Base-by-base conservation (phyloP, 208 protist genomes). In the Leishmania martiniquensis region DNA sequence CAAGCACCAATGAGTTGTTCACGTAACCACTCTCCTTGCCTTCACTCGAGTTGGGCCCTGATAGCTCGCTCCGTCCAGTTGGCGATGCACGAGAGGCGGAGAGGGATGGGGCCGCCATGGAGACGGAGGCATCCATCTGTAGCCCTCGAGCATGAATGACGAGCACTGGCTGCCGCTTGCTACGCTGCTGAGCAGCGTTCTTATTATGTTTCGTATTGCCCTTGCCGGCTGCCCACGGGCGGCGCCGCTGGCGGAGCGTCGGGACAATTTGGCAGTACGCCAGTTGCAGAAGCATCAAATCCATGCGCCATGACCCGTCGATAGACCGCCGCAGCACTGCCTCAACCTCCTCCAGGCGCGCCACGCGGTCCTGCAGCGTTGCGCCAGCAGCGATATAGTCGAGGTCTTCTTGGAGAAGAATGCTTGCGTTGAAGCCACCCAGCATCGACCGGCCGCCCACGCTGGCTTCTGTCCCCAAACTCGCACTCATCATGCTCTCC, bases 331-430 rank as follows among this genome's bases (percentile, higher is more conserved):
- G 89, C 42, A 78, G 59, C 65, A 84, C 81, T 49, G 89, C 75
- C 77, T 97, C 89, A 25, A 94, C 81, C 81, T 95, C 89, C 57
- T 78, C 60, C 74, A 97, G 81, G 22, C 90, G 89, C n/a, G 66
- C 39, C 15, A 94, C 6, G 59, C 86, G 80, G 52, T 92, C 89
- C 65, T 37, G 15, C 51, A 84, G 65, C 22, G 74, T 82, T 7
- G 77, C 72, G 4, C 85, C 89, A n/a, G 75, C 80, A 2, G 85
- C 77, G 34, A 97, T 85, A 77, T 94, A 93, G 39, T 73, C 73
- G 51, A 78, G 54, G 51, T 91, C 87, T 42, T 91, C 87, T 39
- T 80, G 70, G 12, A 51, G 69, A 12, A 87, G 80, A 17, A 44
- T 63, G 76, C 34, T 79, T 39, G n/a, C 25, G 59, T 68, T 76